phyloP scores from a whole-genome alignment of 2,329 filamentous ascomycete genomes.

The Neofusicoccum cordaticola region DNA sequence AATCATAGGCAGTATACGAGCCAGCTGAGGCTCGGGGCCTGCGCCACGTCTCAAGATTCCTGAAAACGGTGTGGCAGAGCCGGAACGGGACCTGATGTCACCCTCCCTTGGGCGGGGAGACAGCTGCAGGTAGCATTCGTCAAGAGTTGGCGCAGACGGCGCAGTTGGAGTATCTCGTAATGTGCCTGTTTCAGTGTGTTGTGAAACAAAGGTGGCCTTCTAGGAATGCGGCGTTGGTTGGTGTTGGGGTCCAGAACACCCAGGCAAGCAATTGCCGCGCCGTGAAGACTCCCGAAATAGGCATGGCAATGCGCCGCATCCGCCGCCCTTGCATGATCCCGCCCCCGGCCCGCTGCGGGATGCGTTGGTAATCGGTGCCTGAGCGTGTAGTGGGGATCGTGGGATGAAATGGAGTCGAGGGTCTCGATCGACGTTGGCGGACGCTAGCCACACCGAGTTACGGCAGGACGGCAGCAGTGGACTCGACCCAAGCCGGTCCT shows the following conservation, averaged over 20 bases:
- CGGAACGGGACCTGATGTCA: neutral
- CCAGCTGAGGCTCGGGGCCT: neutral
- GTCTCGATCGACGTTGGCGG: neutral
- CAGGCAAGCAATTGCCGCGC: neutral
- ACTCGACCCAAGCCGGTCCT: too few relatives aligned
- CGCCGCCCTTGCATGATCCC: neutral
- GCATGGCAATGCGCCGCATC: neutral
- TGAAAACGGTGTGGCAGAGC: neutral
- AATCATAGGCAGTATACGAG: neutral
- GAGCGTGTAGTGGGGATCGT: neutral
- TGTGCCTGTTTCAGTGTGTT: neutral
- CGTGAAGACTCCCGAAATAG: neutral
- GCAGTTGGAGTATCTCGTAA: neutral
- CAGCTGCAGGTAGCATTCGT: neutral
- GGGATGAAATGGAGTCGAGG: neutral
- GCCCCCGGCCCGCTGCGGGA: neutral
- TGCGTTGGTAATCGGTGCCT: neutral
- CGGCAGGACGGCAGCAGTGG: too few relatives aligned
- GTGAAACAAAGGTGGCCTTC: neutral
- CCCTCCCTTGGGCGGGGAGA: neutral
- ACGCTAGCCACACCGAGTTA: neutral
- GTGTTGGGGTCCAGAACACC: slow-evolving; percentile 8
- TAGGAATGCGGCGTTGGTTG: slow-evolving; percentile 7
- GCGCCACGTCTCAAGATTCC: neutral
- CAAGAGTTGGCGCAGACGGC: neutral